These are phyloP conservation scores for Torulaspora globosa DNA, from an alignment of 1,139 yeast genomes.

Conservation along the genomic window DNA sequence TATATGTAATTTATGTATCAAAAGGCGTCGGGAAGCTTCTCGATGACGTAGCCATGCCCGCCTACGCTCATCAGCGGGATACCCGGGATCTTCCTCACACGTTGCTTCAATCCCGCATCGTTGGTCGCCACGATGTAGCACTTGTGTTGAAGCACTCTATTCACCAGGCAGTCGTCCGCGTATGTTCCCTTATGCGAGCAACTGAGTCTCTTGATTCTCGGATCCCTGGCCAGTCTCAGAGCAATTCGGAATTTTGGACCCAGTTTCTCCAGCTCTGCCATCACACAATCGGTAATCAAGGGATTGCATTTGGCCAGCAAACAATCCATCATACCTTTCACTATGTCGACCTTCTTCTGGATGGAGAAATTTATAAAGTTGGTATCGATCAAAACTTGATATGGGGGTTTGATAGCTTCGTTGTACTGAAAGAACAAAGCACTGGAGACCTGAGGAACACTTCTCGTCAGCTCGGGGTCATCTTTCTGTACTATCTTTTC, in stretches of 20 bases:
- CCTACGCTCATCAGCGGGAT: constrained; percentile 97
- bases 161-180: constrained; percentile 96
- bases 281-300: constrained; percentile 90
- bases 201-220: constrained; percentile 77
- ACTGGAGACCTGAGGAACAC: constrained; percentile 94
- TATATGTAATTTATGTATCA: constrained; percentile 33
- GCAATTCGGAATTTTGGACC: constrained; percentile 96
- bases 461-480: constrained; percentile 78
- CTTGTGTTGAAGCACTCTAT: constrained; percentile 90
- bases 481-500: constrained; percentile 39
- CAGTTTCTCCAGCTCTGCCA: constrained; percentile 94
- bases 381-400: constrained; percentile 91
- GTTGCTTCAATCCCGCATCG: constrained; percentile 94
- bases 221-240: constrained; percentile 85
- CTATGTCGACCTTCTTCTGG: constrained; percentile 88
- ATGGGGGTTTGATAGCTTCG: constrained; percentile 92
- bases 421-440: constrained; percentile 93
- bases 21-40: constrained; percentile 90
- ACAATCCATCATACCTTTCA: constrained; percentile 94
- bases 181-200: constrained; percentile 94
- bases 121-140: constrained; percentile 96
- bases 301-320: constrained; percentile 94
- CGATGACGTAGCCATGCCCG: constrained; percentile 84
- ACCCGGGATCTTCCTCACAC: constrained; percentile 94
- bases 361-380: constrained; percentile 94